These are phyloP conservation scores for Arctium minus DNA, from an alignment of 129 eudicot species.

Conservation along the genomic window DNA sequence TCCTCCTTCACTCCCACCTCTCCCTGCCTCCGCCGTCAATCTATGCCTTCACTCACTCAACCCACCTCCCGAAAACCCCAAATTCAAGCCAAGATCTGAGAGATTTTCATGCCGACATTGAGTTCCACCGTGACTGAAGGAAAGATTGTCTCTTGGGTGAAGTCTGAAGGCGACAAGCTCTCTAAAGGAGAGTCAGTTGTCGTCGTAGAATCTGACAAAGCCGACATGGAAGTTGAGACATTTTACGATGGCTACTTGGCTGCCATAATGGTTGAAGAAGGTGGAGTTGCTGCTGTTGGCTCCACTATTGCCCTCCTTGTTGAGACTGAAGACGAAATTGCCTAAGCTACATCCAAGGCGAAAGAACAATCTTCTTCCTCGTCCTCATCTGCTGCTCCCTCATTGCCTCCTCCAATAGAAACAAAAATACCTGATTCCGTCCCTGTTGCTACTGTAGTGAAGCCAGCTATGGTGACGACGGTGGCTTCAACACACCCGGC, in stretches of 20 bases:
- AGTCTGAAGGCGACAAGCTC: slow-evolving; percentile 92
- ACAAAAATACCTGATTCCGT: slow-evolving; percentile 13
- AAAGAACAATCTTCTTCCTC: slow-evolving; percentile 26
- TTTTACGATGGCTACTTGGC: slow-evolving; percentile 92
- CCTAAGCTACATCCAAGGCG: slow-evolving; percentile 51
- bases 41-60: background rate
- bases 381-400: background rate
- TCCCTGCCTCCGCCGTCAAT: slow-evolving; percentile 34
- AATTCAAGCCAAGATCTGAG: slow-evolving; percentile 76
- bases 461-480: slow-evolving; percentile 12
- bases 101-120: slow-evolving; percentile 95
- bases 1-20: slow-evolving; percentile 68
- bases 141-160: slow-evolving; percentile 86
- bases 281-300: slow-evolving; percentile 79
- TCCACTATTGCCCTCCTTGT: slow-evolving; percentile 86
- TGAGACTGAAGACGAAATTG: slow-evolving; percentile 81
- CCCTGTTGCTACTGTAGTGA: slow-evolving; percentile 9
- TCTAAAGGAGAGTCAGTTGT: slow-evolving; percentile 89
- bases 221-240: slow-evolving; percentile 98
- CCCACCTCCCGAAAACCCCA: slow-evolving; percentile 21
- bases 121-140: slow-evolving; percentile 99
- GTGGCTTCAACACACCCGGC: slow-evolving; percentile 72
- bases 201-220: slow-evolving; percentile 93
- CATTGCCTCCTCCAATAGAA: slow-evolving; percentile 28
- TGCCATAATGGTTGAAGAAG: slow-evolving; percentile 89